Evolutionary conservation across 2,329 filamentous ascomycete genomes (phyloP).

Genomic region (Aspergillus sp.): DNA sequence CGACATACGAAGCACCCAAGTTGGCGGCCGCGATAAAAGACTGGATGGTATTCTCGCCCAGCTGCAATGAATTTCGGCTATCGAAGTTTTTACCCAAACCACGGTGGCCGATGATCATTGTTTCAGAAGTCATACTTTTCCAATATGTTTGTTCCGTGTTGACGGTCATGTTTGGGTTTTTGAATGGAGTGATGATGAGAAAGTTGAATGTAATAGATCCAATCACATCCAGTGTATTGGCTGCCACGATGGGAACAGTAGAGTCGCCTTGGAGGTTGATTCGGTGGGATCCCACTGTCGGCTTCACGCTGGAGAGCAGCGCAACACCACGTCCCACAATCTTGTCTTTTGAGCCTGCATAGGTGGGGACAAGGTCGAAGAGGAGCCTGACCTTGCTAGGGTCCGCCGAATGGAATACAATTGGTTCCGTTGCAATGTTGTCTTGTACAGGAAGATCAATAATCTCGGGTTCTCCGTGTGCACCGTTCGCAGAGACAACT

Average conservation of each 20-base stretch:
- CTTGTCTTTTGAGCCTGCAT: slow-evolving; percentile 77
- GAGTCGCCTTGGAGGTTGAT: slow-evolving; percentile 91
- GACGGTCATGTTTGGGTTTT: slow-evolving; percentile 89
- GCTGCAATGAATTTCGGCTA: slow-evolving; percentile 80
- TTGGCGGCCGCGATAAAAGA: slow-evolving; percentile 97
- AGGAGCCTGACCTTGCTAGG: slow-evolving; percentile 79
- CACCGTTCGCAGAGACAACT: slow-evolving; percentile 82
- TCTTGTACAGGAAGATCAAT: slow-evolving; percentile 93
- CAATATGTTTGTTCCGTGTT: slow-evolving; percentile 92
- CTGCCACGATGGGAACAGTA: slow-evolving; percentile 84
- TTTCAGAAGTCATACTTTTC: slow-evolving; percentile 78
- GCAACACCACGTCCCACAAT: slow-evolving; percentile 87
- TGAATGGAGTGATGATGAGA: slow-evolving; percentile 88
- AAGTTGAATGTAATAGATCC: slow-evolving; percentile 97
- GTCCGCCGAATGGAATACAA: slow-evolving; percentile 81
- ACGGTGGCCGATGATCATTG: slow-evolving; percentile 75
- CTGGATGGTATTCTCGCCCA: slow-evolving; percentile 92
- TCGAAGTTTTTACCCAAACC: slow-evolving; percentile 87
- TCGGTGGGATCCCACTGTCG: slow-evolving; percentile 77
- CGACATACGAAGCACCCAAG: slow-evolving; percentile 73
- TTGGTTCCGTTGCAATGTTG: slow-evolving; percentile 88
- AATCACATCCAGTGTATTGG: slow-evolving; percentile 81
- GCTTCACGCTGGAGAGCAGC: slow-evolving; percentile 80
- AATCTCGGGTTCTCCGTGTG: slow-evolving; percentile 80
- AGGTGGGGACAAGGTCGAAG: slow-evolving; percentile 95